Evolutionary conservation across 1,139 yeast species (phyloP).

Genomic region (Candida pseudoviswanathii): DNA sequence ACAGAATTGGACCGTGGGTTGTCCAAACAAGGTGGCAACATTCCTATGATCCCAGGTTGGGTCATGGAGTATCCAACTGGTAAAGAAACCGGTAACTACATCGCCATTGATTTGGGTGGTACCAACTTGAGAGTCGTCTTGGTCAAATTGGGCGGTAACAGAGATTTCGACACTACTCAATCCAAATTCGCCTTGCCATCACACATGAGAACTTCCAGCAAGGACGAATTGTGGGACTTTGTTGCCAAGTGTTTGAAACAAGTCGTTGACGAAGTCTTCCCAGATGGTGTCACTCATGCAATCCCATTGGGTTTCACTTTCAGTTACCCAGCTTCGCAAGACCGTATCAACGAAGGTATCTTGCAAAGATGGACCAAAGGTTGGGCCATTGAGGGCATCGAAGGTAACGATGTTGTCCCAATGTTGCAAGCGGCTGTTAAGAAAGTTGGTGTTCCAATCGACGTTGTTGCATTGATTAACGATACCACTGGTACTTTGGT

Average conservation of each 20-base stretch:
- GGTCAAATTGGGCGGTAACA: constrained; percentile 76
- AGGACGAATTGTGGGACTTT: constrained; percentile 80
- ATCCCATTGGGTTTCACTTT: constrained; percentile 94
- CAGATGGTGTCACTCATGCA: constrained; percentile 53
- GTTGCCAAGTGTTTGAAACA: constrained; percentile 78
- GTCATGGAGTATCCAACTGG: constrained; percentile 94
- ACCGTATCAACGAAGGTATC: constrained; percentile 79
- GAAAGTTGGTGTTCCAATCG: constrained; percentile 68
- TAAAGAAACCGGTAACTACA: constrained; percentile 80
- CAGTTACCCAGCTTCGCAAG: constrained; percentile 89
- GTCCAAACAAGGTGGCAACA: constrained; percentile 74
- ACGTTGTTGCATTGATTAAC: constrained; percentile 89
- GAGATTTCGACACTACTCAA: constrained; percentile 80
- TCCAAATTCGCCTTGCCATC: constrained; percentile 79
- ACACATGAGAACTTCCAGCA: constrained; percentile 72
- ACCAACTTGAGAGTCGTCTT: constrained; percentile 90
- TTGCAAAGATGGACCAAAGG: constrained; percentile 99
- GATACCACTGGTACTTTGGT: constrained; percentile 98
- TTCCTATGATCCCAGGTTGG: constrained; percentile 98
- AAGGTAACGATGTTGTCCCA: constrained; percentile 93
- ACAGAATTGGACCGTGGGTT: constrained; percentile 79
- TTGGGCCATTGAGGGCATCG: constrained; percentile 90
- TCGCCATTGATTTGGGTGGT: constrained; percentile 96
- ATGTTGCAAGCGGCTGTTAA: constrained; percentile 78
- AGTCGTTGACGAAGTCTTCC: constrained; percentile 62